These are phyloP conservation scores for Coleophoma cylindrospora DNA, from an alignment of 2,329 filamentous ascomycete genomes.

Conservation along the genomic window DNA sequence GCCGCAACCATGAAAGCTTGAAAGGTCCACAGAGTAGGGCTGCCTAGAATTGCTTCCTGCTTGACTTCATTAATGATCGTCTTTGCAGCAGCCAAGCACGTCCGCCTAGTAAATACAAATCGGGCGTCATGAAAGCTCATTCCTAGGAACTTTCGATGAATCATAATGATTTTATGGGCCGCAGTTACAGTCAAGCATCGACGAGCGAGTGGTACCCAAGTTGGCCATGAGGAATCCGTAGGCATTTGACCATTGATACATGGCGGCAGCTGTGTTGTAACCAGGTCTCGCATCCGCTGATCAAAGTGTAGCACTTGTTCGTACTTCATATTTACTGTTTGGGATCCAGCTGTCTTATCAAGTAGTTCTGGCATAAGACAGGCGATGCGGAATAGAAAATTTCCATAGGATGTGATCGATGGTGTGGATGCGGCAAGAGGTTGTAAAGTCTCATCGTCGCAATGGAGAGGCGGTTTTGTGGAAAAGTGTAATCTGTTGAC, in stretches of 20 bases:
- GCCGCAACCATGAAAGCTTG: conserved; percentile 15
- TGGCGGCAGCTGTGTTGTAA: conserved; percentile 10
- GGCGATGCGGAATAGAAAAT: conserved; percentile 11
- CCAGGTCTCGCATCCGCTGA: conserved; percentile 14
- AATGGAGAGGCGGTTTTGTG: conserved; percentile 8
- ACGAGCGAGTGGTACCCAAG: conserved; percentile 10
- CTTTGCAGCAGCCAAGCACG: conserved; percentile 15
- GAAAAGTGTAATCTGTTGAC: conserved; percentile 13
- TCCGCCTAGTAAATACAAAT: conserved; percentile 11
- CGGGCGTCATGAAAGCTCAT: conserved; percentile 13
- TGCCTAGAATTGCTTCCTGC: conserved; percentile 7
- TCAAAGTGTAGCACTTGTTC: conserved; percentile 13
- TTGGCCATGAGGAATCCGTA: conserved; percentile 10
- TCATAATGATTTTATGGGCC: conserved; percentile 18
- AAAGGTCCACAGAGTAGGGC: conserved; percentile 12
- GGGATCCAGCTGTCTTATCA: conserved; percentile 7
- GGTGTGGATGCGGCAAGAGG: conserved; percentile 4
- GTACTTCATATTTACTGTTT: conserved; percentile 8
- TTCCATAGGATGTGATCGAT: conserved; percentile 10
- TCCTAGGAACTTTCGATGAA: conserved; percentile 13
- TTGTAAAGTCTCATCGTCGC: conserved; percentile 12
- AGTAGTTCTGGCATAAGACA: conserved; percentile 12
- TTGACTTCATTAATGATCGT: conserved; percentile 15
- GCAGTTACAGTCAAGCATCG: conserved; percentile 11
- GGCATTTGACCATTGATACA: conserved; percentile 12